Base-by-base conservation (phyloP, 2,329 filamentous ascomycete species). In the Penicillium sp. region DNA sequence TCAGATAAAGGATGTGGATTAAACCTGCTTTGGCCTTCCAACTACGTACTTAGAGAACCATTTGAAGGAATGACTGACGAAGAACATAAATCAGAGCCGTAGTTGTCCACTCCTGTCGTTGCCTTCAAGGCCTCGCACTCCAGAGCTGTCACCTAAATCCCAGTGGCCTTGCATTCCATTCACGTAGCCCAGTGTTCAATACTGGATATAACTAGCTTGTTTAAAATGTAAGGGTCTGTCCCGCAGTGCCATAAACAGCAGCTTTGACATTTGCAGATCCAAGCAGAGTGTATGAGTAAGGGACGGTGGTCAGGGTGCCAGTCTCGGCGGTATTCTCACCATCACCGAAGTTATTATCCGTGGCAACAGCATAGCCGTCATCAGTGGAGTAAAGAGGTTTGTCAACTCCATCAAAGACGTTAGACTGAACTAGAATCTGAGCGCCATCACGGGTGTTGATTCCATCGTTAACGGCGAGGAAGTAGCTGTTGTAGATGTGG, bases 371-470 rank as follows among this genome's bases (percentile, higher is more conserved):
- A 51, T 76, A 81, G 1, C 80, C 80, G 4, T 70, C 72, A 50
- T 77, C 71, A 5, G 76, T 72, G 26, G 79, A 81, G 66, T 83
- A 80, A 31, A 79, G 73, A 16, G 78, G 72, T 62, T 76, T 76
- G 21, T 71, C 72, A n/a, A 75, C 74, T 43, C 74, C 78, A 45
- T 75, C 75, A 65, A 85, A 85, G 62, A 74, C 74, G 58, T 81
- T 80, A 51, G 82, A 84, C 75, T 87, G 81, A 26, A 86, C 77
- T 27, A 86, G 79, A n/a, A 85, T 74, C 69, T 86, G 78, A n/a
- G 84, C 83, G 13, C 79, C 80, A 64, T 81, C 76, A 53, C 83
- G 81, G 50, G 82, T 81, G 76, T 86, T 85, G 76, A 87, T 79
- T 48, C 79, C 82, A 44, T 81, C 80, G 45, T 72, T 76, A 50